Percentiles rank a stretch among this genome's conserved stretches.
Evolutionary conservation across 257 asterid species (phyloP).

Genomic region (Lycium ferocissimum): DNA sequence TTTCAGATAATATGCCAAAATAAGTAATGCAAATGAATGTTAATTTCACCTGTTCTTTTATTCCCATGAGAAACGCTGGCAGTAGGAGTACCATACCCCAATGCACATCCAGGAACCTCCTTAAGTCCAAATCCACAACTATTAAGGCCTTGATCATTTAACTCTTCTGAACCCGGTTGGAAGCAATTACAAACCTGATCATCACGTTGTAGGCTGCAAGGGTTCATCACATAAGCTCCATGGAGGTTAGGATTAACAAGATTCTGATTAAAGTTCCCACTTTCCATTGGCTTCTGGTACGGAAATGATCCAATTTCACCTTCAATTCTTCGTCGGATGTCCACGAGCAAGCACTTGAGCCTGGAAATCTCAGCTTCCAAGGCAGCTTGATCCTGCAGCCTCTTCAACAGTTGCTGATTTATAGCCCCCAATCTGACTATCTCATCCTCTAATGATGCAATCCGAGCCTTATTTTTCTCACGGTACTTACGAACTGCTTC

Average conservation of each 20-base stretch:
- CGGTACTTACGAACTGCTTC: conserved; percentile 75
- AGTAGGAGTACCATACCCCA: conserved; percentile 4
- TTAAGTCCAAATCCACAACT: conserved; percentile 16
- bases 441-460: conserved; percentile 65
- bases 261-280: too few relatives aligned
- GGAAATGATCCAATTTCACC: conserved; percentile 38
- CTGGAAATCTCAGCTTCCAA: conserved; percentile 58
- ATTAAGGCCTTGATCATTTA: not conserved
- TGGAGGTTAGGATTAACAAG: too few relatives aligned
- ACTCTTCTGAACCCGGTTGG: not conserved
- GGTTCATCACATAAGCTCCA: too few relatives aligned
- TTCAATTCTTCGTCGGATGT: conserved; percentile 55
- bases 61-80: not conserved
- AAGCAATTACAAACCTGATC: conserved; percentile 26
- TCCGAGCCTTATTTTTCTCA: conserved; percentile 75
- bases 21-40: conserved; percentile 14
- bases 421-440: conserved; percentile 52
- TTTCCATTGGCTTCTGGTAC: too few relatives aligned
- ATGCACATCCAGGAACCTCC: not conserved
- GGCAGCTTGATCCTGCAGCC: conserved; percentile 52
- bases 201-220: conserved; percentile 19
- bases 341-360: conserved; percentile 57
- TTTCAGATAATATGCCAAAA: conserved; percentile 15
- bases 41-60: conserved; percentile 18
- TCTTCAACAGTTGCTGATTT: conserved; percentile 56